Conservation (phyloP, 106 monocot genomes). For the Acorus gramineus region DNA sequence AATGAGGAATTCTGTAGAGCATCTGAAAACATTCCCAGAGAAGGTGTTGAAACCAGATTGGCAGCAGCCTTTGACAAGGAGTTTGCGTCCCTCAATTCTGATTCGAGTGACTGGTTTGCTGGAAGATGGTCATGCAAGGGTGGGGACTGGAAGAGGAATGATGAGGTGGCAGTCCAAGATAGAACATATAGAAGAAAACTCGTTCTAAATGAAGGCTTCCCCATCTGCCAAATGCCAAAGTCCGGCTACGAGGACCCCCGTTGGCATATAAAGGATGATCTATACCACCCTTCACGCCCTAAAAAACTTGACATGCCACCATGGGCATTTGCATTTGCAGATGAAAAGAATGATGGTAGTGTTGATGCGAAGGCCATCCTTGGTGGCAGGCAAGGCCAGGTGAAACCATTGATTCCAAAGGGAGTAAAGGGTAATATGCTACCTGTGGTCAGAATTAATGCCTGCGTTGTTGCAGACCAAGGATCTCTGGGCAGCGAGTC, state of each 20-base stretch:
- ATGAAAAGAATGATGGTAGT: slow-evolving; percentile 52
- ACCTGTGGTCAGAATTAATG: slow-evolving; percentile 78
- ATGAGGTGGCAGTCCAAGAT: slow-evolving; percentile 49
- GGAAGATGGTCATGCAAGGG: slow-evolving; percentile 87
- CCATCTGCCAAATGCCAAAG: slow-evolving; percentile 81
- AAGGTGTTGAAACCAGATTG: slow-evolving; percentile 28
- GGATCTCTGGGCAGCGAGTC: slow-evolving; percentile 33
- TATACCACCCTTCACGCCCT: slow-evolving; percentile 39
- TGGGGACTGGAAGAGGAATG: slow-evolving; percentile 98
- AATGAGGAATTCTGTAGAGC: slow-evolving; percentile 24
- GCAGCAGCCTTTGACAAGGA: slow-evolving; percentile 26
- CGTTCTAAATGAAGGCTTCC: slow-evolving; percentile 80
- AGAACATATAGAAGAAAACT: slow-evolving; percentile 57
- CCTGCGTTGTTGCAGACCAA: slow-evolving; percentile 74
- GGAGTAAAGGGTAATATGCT: slow-evolving; percentile 72
- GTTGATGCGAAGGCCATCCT: slow-evolving; percentile 34
- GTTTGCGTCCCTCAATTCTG: slow-evolving; percentile 3
- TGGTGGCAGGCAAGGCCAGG: slow-evolving; percentile 17
- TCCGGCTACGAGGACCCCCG: slow-evolving; percentile 77
- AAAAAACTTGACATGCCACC: slow-evolving; percentile 72
- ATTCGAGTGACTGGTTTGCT: slow-evolving; percentile 52
- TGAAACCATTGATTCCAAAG: slow-evolving; percentile 29
- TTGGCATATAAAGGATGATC: slow-evolving; percentile 51
- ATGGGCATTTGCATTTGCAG: slow-evolving; percentile 73
- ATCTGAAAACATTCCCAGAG: slow-evolving; percentile 28